Base-by-base conservation (phyloP, 257 asterid genomes). In the Solanum boliviense region DNA sequence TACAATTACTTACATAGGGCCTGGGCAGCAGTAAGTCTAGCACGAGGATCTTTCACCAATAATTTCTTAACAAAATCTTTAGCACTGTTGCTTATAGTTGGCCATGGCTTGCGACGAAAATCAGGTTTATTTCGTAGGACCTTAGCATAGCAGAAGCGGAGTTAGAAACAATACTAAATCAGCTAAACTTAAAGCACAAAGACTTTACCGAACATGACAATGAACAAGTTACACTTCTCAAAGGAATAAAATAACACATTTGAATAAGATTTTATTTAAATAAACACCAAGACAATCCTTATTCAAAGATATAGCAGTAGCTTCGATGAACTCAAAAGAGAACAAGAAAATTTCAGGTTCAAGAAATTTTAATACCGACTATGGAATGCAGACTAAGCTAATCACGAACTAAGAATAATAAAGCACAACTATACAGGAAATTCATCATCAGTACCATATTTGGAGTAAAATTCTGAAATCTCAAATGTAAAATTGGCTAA, bases 1-100 rank as follows among this genome's bases (percentile, higher is more conserved):
- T 39, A 52, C 6, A 10, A 18, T 41, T 34, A 88, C 98, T 75
- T 95, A 95, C 98, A 95, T 36, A 95, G 89, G 72, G 98, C 98
- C 91, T 95, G 98, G 23, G 98, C 98, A 35, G 98, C 98, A 41
- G 98, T 95, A 86, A 94, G 98, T 89, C 98, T 91, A 76, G 98
- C 98, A 39, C 91, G 95, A 60, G 98, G 98, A 89, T 95, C 95
- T 90, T 94, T 95, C 85, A 92, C 94, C 41, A 95, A 91, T 85
- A 95, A 86, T 92, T 95, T 95, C 92, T 90, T 92, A 52, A 95
- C 96, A 84, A 95, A 94, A 93, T 95, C 98, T 91, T 95, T 94
- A 86, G 98, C 98, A 65, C 94, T 91, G 89, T 89, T 89, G 92
- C 98, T 95, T 86, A 95, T 93, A 75, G 92, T 91, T 84, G 96